These are phyloP conservation scores for Dendrostoma leiphaemia DNA, from an alignment of 2,329 filamentous ascomycete species.

Conservation along the genomic window DNA sequence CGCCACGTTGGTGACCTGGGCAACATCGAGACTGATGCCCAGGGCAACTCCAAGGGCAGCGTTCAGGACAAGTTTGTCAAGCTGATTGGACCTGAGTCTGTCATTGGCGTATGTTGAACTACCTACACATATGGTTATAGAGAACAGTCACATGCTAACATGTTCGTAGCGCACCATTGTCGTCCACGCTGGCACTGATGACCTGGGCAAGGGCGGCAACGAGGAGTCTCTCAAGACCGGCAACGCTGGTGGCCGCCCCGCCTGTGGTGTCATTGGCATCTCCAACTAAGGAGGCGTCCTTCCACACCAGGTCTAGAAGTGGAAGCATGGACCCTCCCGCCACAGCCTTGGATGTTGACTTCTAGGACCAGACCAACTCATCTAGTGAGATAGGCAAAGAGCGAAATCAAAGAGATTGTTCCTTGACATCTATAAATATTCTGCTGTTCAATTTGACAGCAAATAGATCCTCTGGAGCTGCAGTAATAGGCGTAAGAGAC, in stretches of 20 bases:
- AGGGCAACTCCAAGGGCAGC: slow-evolving; percentile 85
- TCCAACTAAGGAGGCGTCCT: slow-evolving; percentile 53
- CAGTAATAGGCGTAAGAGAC: too few species aligned
- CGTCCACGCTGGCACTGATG: slow-evolving; percentile 91
- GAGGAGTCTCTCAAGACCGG: slow-evolving; percentile 98
- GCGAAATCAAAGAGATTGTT: background rate
- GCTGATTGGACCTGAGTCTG: slow-evolving; percentile 92
- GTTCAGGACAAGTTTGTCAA: slow-evolving; percentile 82
- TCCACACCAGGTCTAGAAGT: background rate
- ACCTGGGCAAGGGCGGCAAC: slow-evolving; percentile 87
- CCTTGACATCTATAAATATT: background rate
- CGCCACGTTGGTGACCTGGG: slow-evolving; percentile 97
- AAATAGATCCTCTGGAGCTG: too few species aligned
- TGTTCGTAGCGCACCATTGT: slow-evolving; percentile 79
- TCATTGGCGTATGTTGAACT: slow-evolving; percentile 76
- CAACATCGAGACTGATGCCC: slow-evolving; percentile 92
- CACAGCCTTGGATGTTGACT: background rate
- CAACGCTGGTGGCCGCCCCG: slow-evolving; percentile 89
- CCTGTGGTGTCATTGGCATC: slow-evolving; percentile 96
- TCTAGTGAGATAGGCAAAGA: background rate
- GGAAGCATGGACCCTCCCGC: background rate
- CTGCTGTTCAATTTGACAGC: too few species aligned
- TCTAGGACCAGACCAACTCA: background rate
- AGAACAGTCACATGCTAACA: background rate
- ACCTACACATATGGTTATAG: background rate